Evolutionary conservation across 495 filamentous ascomycete species (phyloP).

Genomic region (Penicillium nucicola): DNA sequence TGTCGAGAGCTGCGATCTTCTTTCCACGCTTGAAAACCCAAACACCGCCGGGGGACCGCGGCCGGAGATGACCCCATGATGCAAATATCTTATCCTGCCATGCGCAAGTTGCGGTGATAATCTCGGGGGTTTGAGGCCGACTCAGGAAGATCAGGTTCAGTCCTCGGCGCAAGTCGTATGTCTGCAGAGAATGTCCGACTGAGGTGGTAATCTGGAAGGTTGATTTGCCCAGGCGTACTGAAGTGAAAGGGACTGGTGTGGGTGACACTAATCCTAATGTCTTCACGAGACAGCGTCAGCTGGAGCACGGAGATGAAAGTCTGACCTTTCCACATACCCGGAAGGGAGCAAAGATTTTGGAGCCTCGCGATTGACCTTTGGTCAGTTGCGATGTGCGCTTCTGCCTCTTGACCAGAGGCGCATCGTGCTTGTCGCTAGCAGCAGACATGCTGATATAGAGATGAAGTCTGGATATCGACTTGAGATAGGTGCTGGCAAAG

Average conservation of each 20-base stretch:
- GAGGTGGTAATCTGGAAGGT: constrained; percentile 97
- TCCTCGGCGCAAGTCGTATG: constrained; percentile 86
- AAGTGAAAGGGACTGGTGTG: constrained; percentile 82
- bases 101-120: constrained; percentile 80
- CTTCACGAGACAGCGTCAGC: constrained; percentile 38
- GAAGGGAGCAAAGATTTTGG: constrained; percentile 87
- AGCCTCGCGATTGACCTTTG: constrained; percentile 39
- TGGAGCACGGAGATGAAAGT: neutral
- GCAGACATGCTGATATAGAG: constrained; percentile 37
- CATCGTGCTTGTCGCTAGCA: constrained; percentile 44
- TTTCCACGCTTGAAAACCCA: constrained; percentile 96
- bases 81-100: constrained; percentile 86
- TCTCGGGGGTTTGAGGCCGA: constrained; percentile 78
- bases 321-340: constrained; percentile 55
- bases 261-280: constrained; percentile 92
- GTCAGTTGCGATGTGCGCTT: constrained; percentile 42
- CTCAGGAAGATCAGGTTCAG: constrained; percentile 91
- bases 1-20: constrained; percentile 69
- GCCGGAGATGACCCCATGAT: constrained; percentile 68
- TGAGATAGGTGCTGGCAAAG: neutral
- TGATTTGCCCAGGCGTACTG: constrained; percentile 82
- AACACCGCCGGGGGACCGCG: constrained; percentile 58
- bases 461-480: neutral
- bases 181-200: constrained; percentile 83
- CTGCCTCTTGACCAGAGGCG: constrained; percentile 64